Percentiles rank a stretch among this genome's conserved stretches.
These are phyloP conservation scores for Colletotrichum musae DNA, from an alignment of 2,329 filamentous ascomycete genomes.

Conservation along the genomic window DNA sequence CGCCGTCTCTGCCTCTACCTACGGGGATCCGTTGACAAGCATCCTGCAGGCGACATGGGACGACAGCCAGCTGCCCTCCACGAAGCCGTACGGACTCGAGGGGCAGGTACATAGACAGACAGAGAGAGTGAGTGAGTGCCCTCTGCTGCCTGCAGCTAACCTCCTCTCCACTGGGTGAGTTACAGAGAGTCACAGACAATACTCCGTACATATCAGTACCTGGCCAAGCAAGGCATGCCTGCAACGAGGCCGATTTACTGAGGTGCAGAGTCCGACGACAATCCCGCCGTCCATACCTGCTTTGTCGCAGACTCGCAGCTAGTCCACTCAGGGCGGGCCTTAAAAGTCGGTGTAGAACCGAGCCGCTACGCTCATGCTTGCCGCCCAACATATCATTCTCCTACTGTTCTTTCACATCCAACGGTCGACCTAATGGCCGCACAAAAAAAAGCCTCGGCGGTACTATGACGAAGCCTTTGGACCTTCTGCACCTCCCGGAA, in stretches of 20 bases:
- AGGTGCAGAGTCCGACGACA: conserved; percentile 25
- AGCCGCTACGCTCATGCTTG: conserved; percentile 37
- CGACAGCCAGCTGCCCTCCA: conserved; percentile 29
- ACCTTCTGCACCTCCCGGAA: conserved; percentile 15
- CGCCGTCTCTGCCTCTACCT: conserved; percentile 15
- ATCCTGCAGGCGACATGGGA: conserved; percentile 40
- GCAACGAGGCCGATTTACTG: conserved; percentile 4
- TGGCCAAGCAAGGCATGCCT: neutral
- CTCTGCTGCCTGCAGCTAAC: conserved; percentile 3
- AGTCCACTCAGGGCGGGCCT: conserved; percentile 42
- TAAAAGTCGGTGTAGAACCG: conserved; percentile 43
- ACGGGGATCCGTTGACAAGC: conserved; percentile 33
- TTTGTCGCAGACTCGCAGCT: conserved; percentile 39
- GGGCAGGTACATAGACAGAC: too few relatives aligned
- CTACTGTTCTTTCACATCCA: conserved; percentile 22
- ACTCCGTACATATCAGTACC: conserved; percentile 7
- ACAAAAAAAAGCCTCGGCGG: conserved; percentile 15
- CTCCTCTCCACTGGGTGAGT: conserved; percentile 4
- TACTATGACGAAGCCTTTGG: conserved; percentile 34
- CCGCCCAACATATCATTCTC: conserved; percentile 38
- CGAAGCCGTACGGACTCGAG: neutral
- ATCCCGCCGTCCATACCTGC: conserved; percentile 29
- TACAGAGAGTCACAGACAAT: conserved; percentile 5
- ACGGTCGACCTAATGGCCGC: conserved; percentile 6
- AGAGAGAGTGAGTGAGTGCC: neutral